Evolutionary conservation across 352 stramenopile genomes (phyloP), one percentile per base, ranked within the genome.

Genomic region (Phytophthora vignae): DNA sequence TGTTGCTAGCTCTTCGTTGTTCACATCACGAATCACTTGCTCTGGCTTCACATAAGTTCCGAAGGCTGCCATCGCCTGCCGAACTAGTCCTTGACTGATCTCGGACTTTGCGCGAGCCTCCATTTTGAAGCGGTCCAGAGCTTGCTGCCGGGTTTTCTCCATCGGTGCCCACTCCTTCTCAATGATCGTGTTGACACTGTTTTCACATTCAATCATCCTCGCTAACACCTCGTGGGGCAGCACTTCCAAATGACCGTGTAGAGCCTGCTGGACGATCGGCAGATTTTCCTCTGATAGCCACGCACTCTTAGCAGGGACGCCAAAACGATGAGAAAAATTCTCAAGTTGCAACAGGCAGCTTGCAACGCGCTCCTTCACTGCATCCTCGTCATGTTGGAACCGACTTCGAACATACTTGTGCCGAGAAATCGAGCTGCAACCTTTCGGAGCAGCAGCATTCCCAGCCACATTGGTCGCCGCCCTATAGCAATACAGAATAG

Each of bases 171-270:
- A 94, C 59, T 92, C 73, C 9, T 67, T 79, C 50, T 77, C 73
- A 42, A 94, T 91, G 21, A 84, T 33, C 5, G 31, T 12, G 36
- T 87, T 91, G 10, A 84, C 82, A 4, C 40, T 21, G 27, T 77
- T 78, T 60, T 94, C 86, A 25, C 79, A 79, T 1, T 80, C 66
- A 22, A 91, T 58, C 83, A 94, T 94, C 25, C 69, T 76, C 49
- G 82, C 66, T 44, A 92, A 78, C 0, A 92, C 82, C 1, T 85
- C 73, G 0, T 78, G 69, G 9, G 86, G 79, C 1, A 92, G 57
- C 10, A 91, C 73, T 67, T 90, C 82, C 9, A 92, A 69, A 67
- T 92, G 86, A 0, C 75, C 81, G 27, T 90, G 77, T 29, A 94
- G 55, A 46, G 86, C 83, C 40, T 84, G 76, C 36, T 88, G 84